phyloP scores from a whole-genome alignment of 805 yeast genomes.

The Barnettozyma pratensis region DNA sequence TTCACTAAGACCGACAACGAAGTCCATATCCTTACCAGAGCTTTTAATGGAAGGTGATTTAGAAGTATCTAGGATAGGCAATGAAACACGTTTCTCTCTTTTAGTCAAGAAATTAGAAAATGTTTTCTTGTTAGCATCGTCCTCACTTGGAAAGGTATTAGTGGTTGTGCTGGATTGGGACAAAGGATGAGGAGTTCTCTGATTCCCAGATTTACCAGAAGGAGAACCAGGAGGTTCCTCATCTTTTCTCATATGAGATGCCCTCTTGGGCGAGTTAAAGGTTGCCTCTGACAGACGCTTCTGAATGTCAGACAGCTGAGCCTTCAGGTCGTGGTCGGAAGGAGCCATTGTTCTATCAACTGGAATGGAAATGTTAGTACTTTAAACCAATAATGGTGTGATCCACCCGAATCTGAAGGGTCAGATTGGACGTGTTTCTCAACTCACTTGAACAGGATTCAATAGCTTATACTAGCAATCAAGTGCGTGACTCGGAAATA shows the following conservation, averaged over 20 bases:
- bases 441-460: neutral
- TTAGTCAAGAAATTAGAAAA: constrained; percentile 16
- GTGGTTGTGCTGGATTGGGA: constrained; percentile 1
- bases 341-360: constrained; percentile 11
- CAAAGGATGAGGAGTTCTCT: neutral
- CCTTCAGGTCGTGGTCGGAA: constrained; percentile 30
- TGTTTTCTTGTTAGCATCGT: constrained; percentile 11
- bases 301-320: constrained; percentile 40
- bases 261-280: constrained; percentile 21
- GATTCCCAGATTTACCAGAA: neutral
- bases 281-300: constrained; percentile 30
- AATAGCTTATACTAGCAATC: neutral
- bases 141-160: neutral
- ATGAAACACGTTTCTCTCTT: constrained; percentile 23
- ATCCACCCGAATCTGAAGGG: neutral
- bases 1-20: constrained; percentile 70
- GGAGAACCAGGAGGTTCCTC: constrained; percentile 3
- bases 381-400: neutral
- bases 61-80: constrained; percentile 21
- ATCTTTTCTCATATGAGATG: constrained; percentile 10
- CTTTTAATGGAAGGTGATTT: constrained; percentile 19
- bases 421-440: neutral
- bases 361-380: neutral
- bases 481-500: no score
- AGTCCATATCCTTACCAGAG: constrained; percentile 59